Evolutionary conservation across 208 protist species (phyloP), one percentile per base, ranked within the genome.

Genomic region (Trypanosoma avium): DNA sequence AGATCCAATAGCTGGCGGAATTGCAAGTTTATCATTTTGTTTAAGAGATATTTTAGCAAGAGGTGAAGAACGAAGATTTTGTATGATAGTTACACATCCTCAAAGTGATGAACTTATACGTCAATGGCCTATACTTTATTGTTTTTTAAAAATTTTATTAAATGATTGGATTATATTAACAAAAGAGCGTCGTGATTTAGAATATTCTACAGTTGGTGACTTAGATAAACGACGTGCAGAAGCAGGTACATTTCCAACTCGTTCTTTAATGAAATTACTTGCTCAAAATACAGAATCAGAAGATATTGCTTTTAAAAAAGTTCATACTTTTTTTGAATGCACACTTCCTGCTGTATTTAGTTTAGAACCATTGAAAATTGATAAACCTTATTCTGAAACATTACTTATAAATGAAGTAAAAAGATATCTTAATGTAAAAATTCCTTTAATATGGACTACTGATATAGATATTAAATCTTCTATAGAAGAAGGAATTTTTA

Each of bases 41-140:
- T 67, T 94, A 22, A 62, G 67, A n/a, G 88, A 94, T 70, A 92
- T 94, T 55, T 59, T 91, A 1, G 85, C 88, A 8, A 77, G 88
- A 24, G 88, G 88, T n/a, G 80, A 94, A 55, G 77, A 83, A 66
- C 57, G 88, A 3, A 76, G 79, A 12, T 92, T 92, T 66, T 92
- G 85, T 49, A 52, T 94, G 8, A 57, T 92, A 27, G 79, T 92
- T 22, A 58, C 81, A 27, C 84, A 92, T 60, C 80, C 77, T 15
- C 75, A 70, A 38, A 73, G 77, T 50, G 61, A 73, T 57, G 75
- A 84, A 58, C 66, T 94, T 10, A 57, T 92, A 1, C 50, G 76
- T 1, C 67, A 68, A 1, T 90, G 85, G 81, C 59, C 67, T 7
- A 53, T 75, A 10, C 29, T 90, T 26, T 76, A 60, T 48, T 55